Evolutionary conservation across 352 stramenopile species (phyloP).

Genomic region (Elongisporangium anandrum): DNA sequence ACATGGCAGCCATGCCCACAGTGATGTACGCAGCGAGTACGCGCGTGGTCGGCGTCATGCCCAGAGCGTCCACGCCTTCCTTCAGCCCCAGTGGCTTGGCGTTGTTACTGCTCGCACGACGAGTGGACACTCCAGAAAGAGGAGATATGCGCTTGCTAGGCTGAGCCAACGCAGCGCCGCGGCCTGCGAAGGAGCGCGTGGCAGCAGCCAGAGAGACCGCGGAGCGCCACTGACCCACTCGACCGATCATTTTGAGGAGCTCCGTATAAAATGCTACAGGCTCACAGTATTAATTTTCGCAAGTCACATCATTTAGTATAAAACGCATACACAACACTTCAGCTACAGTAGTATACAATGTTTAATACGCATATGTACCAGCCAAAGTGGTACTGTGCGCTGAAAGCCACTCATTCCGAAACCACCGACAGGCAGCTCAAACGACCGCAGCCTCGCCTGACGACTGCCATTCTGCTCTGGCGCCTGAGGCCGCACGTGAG

Average conservation of each 20-base stretch:
- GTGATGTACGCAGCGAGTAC: slow-evolving; percentile 55
- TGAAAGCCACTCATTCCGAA: slow-evolving; percentile 1
- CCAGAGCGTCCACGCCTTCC: slow-evolving; percentile 19
- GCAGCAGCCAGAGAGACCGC: background rate
- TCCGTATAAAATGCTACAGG: background rate
- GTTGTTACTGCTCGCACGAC: slow-evolving; percentile 13
- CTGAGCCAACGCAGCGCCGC: background rate
- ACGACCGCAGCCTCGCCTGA: background rate
- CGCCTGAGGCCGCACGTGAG: background rate
- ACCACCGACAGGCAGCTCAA: background rate
- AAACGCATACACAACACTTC: background rate
- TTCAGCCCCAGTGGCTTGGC: slow-evolving; percentile 39
- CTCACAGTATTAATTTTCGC: background rate
- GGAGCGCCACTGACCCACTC: background rate
- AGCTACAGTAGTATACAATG: too few species aligned
- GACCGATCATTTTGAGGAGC: background rate
- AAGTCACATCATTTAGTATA: background rate
- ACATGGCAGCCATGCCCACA: slow-evolving; percentile 46
- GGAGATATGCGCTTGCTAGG: background rate
- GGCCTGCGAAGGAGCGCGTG: background rate
- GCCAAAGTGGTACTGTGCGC: background rate
- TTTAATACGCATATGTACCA: slow-evolving; percentile 1
- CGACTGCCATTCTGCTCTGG: background rate
- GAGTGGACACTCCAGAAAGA: background rate
- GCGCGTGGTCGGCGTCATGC: slow-evolving; percentile 45